phyloP scores from a whole-genome alignment of 2,329 filamentous ascomycete species.

The Dactylonectria macrodidyma region DNA sequence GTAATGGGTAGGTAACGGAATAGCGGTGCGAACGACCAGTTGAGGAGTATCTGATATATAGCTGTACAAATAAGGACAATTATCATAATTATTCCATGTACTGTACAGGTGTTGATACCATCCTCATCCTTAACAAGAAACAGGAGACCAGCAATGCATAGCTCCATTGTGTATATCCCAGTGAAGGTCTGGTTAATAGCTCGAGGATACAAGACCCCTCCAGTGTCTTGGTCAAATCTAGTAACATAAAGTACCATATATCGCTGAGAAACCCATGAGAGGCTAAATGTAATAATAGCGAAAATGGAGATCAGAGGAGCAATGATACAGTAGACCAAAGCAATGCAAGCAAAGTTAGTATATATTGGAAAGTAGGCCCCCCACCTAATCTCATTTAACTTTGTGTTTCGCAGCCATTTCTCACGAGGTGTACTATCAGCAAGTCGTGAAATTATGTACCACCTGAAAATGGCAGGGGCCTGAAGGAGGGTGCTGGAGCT shows the following conservation, averaged over 20 bases:
- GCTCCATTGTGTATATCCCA: conserved; percentile 93
- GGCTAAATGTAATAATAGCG: conserved; percentile 89
- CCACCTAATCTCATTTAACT: conserved; percentile 84
- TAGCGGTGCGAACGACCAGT: conserved; percentile 85
- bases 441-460: conserved; percentile 85
- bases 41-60: conserved; percentile 85
- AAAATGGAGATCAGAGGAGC: conserved; percentile 93
- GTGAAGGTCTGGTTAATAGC: conserved; percentile 97
- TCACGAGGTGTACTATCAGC: conserved; percentile 84
- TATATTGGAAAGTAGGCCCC: conserved; percentile 96
- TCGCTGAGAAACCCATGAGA: conserved; percentile 94
- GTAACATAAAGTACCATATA: conserved; percentile 97
- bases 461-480: conserved; percentile 81
- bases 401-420: conserved; percentile 90
- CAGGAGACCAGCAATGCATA: conserved; percentile 90
- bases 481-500: conserved; percentile 92
- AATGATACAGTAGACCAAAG: conserved; percentile 88
- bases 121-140: conserved; percentile 78
- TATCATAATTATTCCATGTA: conserved; percentile 89
- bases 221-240: conserved; percentile 90
- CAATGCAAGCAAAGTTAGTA: conserved; percentile 95
- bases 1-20: conserved; percentile 94
- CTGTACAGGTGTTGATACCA: conserved; percentile 71
- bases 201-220: conserved; percentile 89
- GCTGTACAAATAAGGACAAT: conserved; percentile 78